Evolutionary conservation across 495 filamentous ascomycete species (phyloP).

Genomic region (Penicillium pancosmium): DNA sequence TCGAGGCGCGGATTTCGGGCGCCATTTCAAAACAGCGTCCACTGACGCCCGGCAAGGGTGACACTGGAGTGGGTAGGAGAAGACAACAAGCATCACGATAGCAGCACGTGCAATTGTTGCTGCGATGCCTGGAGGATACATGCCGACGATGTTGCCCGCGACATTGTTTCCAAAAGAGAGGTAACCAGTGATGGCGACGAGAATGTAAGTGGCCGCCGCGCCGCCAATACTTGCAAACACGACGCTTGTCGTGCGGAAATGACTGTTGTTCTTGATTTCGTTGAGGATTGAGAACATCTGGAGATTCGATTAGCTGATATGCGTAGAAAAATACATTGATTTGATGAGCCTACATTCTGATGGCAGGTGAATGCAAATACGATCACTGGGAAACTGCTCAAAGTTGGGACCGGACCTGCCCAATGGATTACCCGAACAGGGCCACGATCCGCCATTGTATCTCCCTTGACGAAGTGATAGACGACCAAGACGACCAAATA

Average conservation of each 20-base stretch:
- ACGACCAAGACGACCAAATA: slow-evolving; percentile 91
- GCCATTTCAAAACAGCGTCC: slow-evolving; percentile 91
- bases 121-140: slow-evolving; percentile 80
- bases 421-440: slow-evolving; percentile 72
- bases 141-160: slow-evolving; percentile 86
- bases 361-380: slow-evolving; percentile 99
- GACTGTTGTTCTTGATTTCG: slow-evolving; percentile 85
- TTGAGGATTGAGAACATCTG: slow-evolving; percentile 99
- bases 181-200: slow-evolving; percentile 94
- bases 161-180: slow-evolving; percentile 89
- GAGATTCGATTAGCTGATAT: slow-evolving; percentile 13
- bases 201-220: slow-evolving; percentile 77
- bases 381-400: slow-evolving; percentile 89
- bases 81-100: slow-evolving; percentile 96
- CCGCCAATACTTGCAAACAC: slow-evolving; percentile 81
- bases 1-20: slow-evolving; percentile 53
- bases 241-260: slow-evolving; percentile 77
- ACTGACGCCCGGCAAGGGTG: slow-evolving; percentile 93
- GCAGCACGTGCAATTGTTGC: slow-evolving; percentile 93
- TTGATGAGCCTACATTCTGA: slow-evolving; percentile 72
- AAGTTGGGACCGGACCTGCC: slow-evolving; percentile 73
- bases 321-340: slow-evolving; percentile 6
- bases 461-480: slow-evolving; percentile 81
- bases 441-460: slow-evolving; percentile 72
- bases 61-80: slow-evolving; percentile 92